Base-by-base conservation (phyloP, 208 protist genomes). In the Trypanosoma brucei region DNA sequence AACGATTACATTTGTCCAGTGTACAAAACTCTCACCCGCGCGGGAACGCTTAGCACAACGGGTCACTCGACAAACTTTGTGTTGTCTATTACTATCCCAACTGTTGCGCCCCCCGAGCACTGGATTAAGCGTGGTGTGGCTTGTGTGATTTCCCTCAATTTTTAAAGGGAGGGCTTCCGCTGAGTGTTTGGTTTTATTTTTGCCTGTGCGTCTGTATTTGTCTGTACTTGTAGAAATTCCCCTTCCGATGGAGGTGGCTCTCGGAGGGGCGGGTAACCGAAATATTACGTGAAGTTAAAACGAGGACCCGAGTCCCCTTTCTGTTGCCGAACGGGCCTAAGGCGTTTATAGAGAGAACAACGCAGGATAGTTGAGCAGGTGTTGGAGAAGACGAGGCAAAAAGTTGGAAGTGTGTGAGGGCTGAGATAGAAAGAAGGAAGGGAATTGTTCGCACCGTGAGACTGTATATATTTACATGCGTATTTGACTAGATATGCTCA, bases 61-160 rank as follows among this genome's bases (percentile, higher is more conserved):
- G 98, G 98, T 34, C 97, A 99, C 79, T 99, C 97, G 0, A 99
- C 97, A 33, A 99, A 99, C 88, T 99, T 98, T 79, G 92, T 99
- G 36, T 83, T 98, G 37, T 75, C 88, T 11, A 92, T 99, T 51
- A 81, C 97, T 51, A 87, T 99, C 36, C 96, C 97, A 7, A 97
- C 94, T 2, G 75, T 82, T 31, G 69, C 81, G 7, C 64, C 88
- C 4, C 79, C 93, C 14, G 58, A 66, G 36, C 93, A 98, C 79
- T 99, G 97, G 97, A 92, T 98, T 54, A 92, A 97, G 71, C 83
- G 96, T 22, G 97, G 97, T 8, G 88, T 94, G 13, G 92, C 92
- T 7, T 94, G 88, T 56, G 67, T 96, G 14, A 79, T 95, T 7
- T 93, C 87, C 0, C 72, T 96, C 2, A 92, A 94, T 62, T 96